phyloP scores from a whole-genome alignment of 495 filamentous ascomycete species.

The Geopyxis carbonaria region DNA sequence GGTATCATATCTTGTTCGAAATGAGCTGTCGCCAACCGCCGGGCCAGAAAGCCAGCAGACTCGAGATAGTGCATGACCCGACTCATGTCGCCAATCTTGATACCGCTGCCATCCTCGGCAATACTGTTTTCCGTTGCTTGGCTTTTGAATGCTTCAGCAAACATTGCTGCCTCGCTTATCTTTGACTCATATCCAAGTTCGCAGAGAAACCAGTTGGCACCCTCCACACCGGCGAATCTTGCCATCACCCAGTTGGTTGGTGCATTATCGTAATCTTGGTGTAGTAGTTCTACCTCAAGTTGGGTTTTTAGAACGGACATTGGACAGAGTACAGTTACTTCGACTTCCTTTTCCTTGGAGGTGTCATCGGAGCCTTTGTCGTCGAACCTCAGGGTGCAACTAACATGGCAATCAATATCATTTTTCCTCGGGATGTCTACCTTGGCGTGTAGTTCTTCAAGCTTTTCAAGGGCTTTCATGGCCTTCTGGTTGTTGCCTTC shows the following conservation, averaged over 20 bases:
- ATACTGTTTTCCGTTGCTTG: too few species aligned
- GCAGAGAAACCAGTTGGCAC: slow-evolving; percentile 34
- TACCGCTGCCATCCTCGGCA: too few species aligned
- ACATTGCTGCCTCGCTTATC: too few species aligned
- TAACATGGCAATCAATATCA: neutral
- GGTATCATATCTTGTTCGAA: neutral
- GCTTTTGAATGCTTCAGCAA: too few species aligned
- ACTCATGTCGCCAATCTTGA: too few species aligned
- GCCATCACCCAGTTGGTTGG: slow-evolving; percentile 35
- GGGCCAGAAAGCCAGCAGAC: neutral
- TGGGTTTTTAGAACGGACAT: neutral
- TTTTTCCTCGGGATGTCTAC: slow-evolving; percentile 10
- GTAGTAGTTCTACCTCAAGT: neutral
- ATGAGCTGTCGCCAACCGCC: neutral
- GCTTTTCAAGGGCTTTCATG: slow-evolving; percentile 17
- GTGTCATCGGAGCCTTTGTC: neutral
- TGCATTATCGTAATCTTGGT: neutral
- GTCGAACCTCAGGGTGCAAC: slow-evolving; percentile 28
- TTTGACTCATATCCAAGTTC: too few species aligned
- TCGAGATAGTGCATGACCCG: neutral
- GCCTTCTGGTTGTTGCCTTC: neutral
- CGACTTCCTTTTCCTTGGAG: slow-evolving; percentile 27
- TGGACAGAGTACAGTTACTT: slow-evolving; percentile 20
- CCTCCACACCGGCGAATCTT: slow-evolving; percentile 28
- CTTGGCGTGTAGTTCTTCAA: slow-evolving; percentile 27